Base-by-base conservation (phyloP, 1,284 basidiomycete genomes). In the Marasmius sp. region DNA sequence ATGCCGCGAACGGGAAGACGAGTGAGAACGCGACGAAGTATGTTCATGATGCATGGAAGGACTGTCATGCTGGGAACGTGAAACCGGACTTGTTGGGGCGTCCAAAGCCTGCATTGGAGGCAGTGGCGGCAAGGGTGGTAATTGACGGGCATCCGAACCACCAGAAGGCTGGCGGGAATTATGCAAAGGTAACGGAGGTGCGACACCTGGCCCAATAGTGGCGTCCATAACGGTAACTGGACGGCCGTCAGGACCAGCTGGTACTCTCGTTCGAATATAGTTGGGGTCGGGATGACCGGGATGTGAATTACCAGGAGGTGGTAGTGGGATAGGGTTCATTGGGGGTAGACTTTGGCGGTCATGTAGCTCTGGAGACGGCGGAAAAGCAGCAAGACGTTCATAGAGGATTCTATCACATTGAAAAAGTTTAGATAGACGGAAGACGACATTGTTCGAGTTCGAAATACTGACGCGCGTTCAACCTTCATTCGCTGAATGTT, bases 401-500 rank as follows among this genome's bases (percentile, higher is more conserved):
- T 93, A 93, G 58, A 93, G 75, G 54, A 93, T 85, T 61, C 91
- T 92, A 69, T 58, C 27, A 27, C 27, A 27, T 65, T 62, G 54
- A 59, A 56, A 59, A 69, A 65, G 70, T 72, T 54, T 71, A 71
- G 63, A 64, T 54, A 56, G 63, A 61, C 43, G 62, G 73, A 66
- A 67, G 54, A 59, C 66, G 64, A 63, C 33, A 65, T 50, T 70
- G 66, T 71, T 66, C 61, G 58, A 64, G 60, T 54, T 52, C 27
- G 27, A 27, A 27, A 62, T 60, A 86, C 92, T 79, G 70, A 95
- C 93, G 93, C 92, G 79, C 94, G 81, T 74, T 96, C 94, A 62
- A 96, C 81, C 72, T 93, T 89, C 84, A 95, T 89, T 49, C 94
- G 84, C 72, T 94, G 92, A 59, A 96, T 94, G 70, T 88, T 91